phyloP scores from a whole-genome alignment of 805 yeast genomes.

The Sungouiozyma ichnusensis region DNA sequence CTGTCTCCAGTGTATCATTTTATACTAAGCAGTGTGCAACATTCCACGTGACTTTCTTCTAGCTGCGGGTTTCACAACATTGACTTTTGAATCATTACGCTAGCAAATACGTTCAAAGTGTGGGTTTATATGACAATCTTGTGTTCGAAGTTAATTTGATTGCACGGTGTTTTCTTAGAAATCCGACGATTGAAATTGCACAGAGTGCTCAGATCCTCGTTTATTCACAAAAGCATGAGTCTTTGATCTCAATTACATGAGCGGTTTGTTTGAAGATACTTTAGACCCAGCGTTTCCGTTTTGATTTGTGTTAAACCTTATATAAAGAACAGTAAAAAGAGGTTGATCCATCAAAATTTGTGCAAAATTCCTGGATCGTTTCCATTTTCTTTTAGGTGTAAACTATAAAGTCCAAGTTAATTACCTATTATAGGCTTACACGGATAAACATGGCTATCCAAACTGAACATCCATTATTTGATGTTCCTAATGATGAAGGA shows the following conservation, averaged over 20 bases:
- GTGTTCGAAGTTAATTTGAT: not conserved
- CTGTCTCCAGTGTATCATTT: too few relatives aligned
- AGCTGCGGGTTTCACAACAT: not conserved
- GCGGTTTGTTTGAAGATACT: not conserved
- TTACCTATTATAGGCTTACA: too few relatives aligned
- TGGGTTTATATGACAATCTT: not conserved
- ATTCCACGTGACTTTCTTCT: not conserved
- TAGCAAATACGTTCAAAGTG: not conserved
- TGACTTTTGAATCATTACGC: not conserved
- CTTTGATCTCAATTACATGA: not conserved
- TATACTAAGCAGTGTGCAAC: too few relatives aligned
- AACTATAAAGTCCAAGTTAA: too few relatives aligned
- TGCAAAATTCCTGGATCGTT: too few relatives aligned
- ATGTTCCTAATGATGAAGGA: constrained; percentile 47
- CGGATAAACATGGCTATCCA: not conserved
- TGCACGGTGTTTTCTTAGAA: not conserved
- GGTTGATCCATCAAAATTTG: too few relatives aligned
- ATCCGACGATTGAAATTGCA: not conserved
- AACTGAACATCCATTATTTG: not conserved
- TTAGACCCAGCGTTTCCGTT: not conserved
- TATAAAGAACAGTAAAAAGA: too few relatives aligned
- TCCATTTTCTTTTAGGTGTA: too few relatives aligned
- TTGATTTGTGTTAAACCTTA: not conserved
- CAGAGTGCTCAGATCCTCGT: not conserved
- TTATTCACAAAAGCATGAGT: not conserved